Percentiles rank a stretch among this genome's conserved stretches.
Conservation (phyloP, 495 filamentous ascomycete species). For the Penicillium daleae region DNA sequence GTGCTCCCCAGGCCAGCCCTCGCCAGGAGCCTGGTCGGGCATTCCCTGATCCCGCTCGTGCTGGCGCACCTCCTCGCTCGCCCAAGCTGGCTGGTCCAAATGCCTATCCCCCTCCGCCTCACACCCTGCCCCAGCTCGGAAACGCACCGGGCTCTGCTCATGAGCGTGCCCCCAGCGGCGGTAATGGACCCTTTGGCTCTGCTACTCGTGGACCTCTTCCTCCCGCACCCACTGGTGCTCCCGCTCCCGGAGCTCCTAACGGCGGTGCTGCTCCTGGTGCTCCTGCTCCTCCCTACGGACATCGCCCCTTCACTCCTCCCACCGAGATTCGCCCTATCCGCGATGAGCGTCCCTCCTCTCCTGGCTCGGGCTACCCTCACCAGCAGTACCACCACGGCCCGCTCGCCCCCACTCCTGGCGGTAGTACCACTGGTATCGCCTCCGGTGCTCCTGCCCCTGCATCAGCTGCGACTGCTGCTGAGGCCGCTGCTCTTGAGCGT, state of each 20-base stretch:
- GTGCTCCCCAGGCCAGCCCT: constrained; percentile 69
- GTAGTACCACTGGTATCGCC: constrained; percentile 75
- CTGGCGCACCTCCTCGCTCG: constrained; percentile 58
- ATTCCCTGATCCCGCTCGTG: constrained; percentile 74
- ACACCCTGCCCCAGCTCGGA: constrained; percentile 64
- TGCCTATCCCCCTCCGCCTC: constrained; percentile 65
- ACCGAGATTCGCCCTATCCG: constrained; percentile 84
- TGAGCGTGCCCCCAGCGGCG: constrained; percentile 61
- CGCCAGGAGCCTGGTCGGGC: constrained; percentile 70
- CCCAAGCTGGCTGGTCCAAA: constrained; percentile 63
- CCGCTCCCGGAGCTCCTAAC: constrained; percentile 59
- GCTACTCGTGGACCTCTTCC: constrained; percentile 39
- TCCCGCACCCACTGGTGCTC: constrained; percentile 49
- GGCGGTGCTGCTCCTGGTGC: constrained; percentile 49
- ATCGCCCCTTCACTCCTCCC: constrained; percentile 71
- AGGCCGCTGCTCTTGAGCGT: constrained; percentile 78
- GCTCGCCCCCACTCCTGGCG: constrained; percentile 62
- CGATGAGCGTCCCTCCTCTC: constrained; percentile 83
- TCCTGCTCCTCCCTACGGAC: constrained; percentile 56
- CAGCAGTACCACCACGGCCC: constrained; percentile 75
- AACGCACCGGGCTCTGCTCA: constrained; percentile 55
- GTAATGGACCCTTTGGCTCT: constrained; percentile 39
- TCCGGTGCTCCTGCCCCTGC: constrained; percentile 74
- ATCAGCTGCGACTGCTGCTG: constrained; percentile 72
- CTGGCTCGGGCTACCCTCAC: constrained; percentile 79